A percentile compares a stretch with the other conserved stretches of the same genome.
Conservation (phyloP, 768 basidiomycete species). For the Dendrothele bispora region DNA sequence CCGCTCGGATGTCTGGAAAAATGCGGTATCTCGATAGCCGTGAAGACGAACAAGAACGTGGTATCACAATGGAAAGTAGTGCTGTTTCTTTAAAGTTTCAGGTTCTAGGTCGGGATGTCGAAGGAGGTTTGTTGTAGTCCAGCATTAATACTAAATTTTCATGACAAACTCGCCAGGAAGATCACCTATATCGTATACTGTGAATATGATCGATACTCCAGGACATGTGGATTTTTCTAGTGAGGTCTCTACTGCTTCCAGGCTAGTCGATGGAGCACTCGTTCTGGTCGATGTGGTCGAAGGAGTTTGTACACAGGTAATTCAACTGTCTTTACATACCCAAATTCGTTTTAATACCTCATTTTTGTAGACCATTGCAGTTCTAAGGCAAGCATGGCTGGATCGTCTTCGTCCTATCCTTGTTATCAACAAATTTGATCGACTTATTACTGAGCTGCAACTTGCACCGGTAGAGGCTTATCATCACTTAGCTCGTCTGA, state of each 20-base stretch:
- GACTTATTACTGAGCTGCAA: conserved; percentile 90
- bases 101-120: conserved; percentile 55
- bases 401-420: conserved; percentile 88
- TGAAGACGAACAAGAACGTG: conserved; percentile 96
- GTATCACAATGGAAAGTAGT: conserved; percentile 99
- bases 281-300: conserved; percentile 96
- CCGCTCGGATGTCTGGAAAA: conserved; percentile 91
- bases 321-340: conserved; percentile 15
- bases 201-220: conserved; percentile 98
- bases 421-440: conserved; percentile 96
- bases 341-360: conserved; percentile 2
- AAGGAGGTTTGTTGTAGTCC: conserved; percentile 54
- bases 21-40: conserved; percentile 93
- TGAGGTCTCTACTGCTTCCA: conserved; percentile 92
- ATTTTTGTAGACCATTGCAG: conserved; percentile 78
- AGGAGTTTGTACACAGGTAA: conserved; percentile 95
- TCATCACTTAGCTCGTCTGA: conserved; percentile 87
- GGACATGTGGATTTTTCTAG: conserved; percentile 99
- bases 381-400: conserved; percentile 92
- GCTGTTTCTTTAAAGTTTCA: conserved; percentile 90
- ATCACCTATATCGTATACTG: conserved; percentile 68
- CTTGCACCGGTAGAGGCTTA: conserved; percentile 90
- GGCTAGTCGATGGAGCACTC: conserved; percentile 92
- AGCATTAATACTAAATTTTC: conserved; percentile 10
- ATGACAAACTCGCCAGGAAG: conserved; percentile 48